A percentile compares a stretch with the other conserved stretches of the same genome.
Conservation (phyloP, 306 rosid species). For the Pterocarpus macrocarpus region DNA sequence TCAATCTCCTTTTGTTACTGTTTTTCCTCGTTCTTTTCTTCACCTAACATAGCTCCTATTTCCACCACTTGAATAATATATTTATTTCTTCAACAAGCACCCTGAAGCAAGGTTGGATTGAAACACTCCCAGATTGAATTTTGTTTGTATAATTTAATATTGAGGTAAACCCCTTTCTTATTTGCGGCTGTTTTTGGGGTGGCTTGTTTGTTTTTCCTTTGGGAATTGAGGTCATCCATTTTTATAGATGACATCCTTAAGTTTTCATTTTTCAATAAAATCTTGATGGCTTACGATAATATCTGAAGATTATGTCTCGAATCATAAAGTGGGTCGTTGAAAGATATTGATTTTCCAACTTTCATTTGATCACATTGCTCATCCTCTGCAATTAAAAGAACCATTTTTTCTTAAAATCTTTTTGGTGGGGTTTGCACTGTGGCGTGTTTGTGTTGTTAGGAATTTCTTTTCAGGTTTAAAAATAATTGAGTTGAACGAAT, state of each 20-base stretch:
- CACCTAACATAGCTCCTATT: conserved; percentile 51
- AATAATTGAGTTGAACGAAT: conserved; percentile 38
- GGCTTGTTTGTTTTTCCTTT: conserved; percentile 2
- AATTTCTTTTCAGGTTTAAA: conserved; percentile 42
- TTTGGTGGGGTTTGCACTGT: conserved; percentile 35
- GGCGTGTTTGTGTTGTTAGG: conserved; percentile 36
- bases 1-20: conserved; percentile 37
- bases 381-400: conserved; percentile 31
- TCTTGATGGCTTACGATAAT: conserved; percentile 23
- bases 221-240: conserved; percentile 42
- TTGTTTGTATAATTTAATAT: conserved; percentile 33
- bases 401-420: background rate
- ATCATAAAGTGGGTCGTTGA: conserved; percentile 51
- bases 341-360: conserved; percentile 38
- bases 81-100: conserved; percentile 30
- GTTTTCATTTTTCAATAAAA: conserved; percentile 18
- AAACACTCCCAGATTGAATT: conserved; percentile 37
- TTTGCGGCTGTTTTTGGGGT: conserved; percentile 44
- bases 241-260: conserved; percentile 12
- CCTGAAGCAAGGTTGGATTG: conserved; percentile 38
- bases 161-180: conserved; percentile 31
- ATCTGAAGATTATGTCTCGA: conserved; percentile 33
- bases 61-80: background rate
- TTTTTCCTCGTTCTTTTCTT: conserved; percentile 47
- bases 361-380: conserved; percentile 52